phyloP scores from a whole-genome alignment of 1,139 yeast genomes.

The Blastobotrys serpentis region DNA sequence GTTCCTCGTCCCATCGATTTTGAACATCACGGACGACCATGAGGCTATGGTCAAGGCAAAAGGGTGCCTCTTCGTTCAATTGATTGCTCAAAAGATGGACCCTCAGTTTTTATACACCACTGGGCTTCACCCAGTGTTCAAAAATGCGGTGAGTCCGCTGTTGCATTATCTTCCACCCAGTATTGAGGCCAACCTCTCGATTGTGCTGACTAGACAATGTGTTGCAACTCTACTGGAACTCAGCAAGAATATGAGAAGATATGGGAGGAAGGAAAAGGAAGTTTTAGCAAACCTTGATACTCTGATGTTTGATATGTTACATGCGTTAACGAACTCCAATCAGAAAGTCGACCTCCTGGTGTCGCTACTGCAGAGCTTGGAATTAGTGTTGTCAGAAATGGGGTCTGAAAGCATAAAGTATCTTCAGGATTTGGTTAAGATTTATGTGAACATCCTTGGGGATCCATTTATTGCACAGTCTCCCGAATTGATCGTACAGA shows the following conservation, averaged over 20 bases:
- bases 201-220: constrained; percentile 11
- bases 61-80: constrained; percentile 43
- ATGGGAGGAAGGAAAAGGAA: neutral
- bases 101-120: constrained; percentile 37
- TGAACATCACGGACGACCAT: constrained; percentile 53
- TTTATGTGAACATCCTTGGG: constrained; percentile 23
- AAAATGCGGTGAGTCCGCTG: constrained; percentile 38
- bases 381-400: neutral
- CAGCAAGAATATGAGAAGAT: neutral
- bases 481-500: constrained; percentile 26
- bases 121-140: constrained; percentile 47
- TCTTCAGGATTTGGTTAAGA: constrained; percentile 6
- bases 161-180: constrained; percentile 30
- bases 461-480: constrained; percentile 37
- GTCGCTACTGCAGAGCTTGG: neutral
- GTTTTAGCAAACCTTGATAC: neutral
- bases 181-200: neutral
- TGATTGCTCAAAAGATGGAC: constrained; percentile 32
- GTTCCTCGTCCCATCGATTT: constrained; percentile 19
- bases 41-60: constrained; percentile 47
- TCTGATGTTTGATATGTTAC: neutral
- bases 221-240: neutral
- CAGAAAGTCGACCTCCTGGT: constrained; percentile 1
- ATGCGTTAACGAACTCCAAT: neutral
- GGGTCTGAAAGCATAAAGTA: constrained; percentile 1